Percentiles rank a stretch among this genome's conserved stretches.
phyloP scores from a whole-genome alignment of 176 grass and related monocot species.

The Puya raimondii region DNA sequence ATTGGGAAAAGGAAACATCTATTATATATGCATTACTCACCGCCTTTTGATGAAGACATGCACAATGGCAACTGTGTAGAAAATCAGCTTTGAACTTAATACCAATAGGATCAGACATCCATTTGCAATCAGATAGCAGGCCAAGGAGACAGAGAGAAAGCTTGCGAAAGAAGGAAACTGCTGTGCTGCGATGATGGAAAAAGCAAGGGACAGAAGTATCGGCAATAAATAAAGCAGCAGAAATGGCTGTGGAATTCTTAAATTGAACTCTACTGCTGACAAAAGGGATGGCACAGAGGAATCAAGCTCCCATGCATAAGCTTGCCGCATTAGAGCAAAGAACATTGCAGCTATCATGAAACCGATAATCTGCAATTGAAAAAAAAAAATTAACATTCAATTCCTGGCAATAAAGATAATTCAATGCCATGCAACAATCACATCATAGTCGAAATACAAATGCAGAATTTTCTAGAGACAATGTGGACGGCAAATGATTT shows the following conservation, averaged over 20 bases:
- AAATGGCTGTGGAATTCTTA: constrained; percentile 55
- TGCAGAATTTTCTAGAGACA: too few relatives aligned
- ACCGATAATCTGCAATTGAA: constrained; percentile 67
- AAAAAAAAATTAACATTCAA: constrained; percentile 9
- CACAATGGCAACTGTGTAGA: constrained; percentile 53
- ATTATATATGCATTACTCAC: constrained; percentile 30
- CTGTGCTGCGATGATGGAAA: constrained; percentile 29
- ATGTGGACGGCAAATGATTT: too few relatives aligned
- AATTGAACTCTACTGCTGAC: constrained; percentile 66
- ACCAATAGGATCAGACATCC: constrained; percentile 65
- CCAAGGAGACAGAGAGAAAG: constrained; percentile 47
- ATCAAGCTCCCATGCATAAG: constrained; percentile 77
- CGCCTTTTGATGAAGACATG: constrained; percentile 75
- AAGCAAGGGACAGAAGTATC: constrained; percentile 43
- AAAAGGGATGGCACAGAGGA: constrained; percentile 75
- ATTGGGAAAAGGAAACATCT: background rate
- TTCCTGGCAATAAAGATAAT: background rate
- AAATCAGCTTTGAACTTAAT: constrained; percentile 56
- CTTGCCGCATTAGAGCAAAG: constrained; percentile 83
- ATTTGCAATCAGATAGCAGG: constrained; percentile 84
- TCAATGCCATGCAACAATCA: background rate
- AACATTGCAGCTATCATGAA: constrained; percentile 77
- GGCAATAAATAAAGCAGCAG: constrained; percentile 52
- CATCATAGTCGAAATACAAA: background rate
- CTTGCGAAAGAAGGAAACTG: constrained; percentile 48